phyloP scores from a whole-genome alignment of 2,329 filamentous ascomycete species.

The Colletotrichum graminicola region DNA sequence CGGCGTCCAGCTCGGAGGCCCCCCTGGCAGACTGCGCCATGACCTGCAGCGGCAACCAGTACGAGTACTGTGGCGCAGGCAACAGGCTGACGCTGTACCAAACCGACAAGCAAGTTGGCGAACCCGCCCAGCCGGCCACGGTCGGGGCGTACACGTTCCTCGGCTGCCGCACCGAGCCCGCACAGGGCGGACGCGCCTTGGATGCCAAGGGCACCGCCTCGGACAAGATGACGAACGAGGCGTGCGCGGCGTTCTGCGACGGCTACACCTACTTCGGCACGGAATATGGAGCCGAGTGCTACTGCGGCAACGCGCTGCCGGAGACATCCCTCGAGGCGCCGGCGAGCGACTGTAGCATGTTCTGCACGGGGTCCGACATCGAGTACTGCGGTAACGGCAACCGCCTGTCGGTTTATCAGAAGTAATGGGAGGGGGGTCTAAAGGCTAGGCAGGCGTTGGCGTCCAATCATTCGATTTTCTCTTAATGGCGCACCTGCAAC shows the following conservation, averaged over 20 bases:
- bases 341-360: constrained; percentile 55
- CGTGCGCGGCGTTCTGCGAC: constrained; percentile 50
- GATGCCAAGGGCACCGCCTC: constrained; percentile 43
- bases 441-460: background rate
- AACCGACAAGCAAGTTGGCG: constrained; percentile 45
- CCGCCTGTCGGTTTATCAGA: constrained; percentile 53
- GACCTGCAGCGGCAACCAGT: constrained; percentile 50
- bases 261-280: constrained; percentile 52
- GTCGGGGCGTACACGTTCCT: constrained; percentile 50
- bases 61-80: constrained; percentile 52
- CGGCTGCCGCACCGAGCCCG: constrained; percentile 55
- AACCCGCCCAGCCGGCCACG: constrained; percentile 49
- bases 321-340: constrained; percentile 48
- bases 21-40: constrained; percentile 52
- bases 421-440: constrained; percentile 26
- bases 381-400: constrained; percentile 57
- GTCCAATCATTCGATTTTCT: background rate
- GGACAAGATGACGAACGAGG: constrained; percentile 51
- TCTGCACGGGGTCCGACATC: constrained; percentile 53
- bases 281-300: constrained; percentile 55
- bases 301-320: constrained; percentile 51
- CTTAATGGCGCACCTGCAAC: background rate
- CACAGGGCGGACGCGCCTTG: constrained; percentile 50
- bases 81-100: constrained; percentile 52
- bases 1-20: constrained; percentile 46